Conservation (phyloP, 2,329 filamentous ascomycete species). For the Gaeumannomyces tritici region DNA sequence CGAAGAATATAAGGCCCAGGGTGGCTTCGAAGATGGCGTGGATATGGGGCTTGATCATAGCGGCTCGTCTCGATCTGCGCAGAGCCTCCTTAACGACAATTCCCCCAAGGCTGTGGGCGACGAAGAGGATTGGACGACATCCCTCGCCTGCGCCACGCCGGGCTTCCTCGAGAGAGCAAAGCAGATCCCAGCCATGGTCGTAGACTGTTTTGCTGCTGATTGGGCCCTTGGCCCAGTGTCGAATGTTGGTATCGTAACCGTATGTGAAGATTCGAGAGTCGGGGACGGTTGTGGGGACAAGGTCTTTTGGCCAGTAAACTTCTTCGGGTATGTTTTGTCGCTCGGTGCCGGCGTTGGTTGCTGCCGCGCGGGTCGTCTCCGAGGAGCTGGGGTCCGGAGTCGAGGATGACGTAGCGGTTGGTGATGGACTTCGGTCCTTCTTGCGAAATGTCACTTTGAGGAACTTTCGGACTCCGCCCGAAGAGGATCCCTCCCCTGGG, state of each 20-base stretch:
- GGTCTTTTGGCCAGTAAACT: neutral
- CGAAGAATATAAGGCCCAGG: slow-evolving; percentile 20
- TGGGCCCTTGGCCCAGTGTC: slow-evolving; percentile 11
- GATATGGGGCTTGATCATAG: slow-evolving; percentile 6
- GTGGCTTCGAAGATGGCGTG: slow-evolving; percentile 13
- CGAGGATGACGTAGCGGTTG: neutral
- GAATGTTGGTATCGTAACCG: slow-evolving; percentile 19
- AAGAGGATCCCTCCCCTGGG: neutral
- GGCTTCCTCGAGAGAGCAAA: slow-evolving; percentile 19
- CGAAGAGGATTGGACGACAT: slow-evolving; percentile 17
- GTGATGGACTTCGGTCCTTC: neutral
- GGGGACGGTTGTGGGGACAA: neutral
- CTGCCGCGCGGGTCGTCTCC: neutral
- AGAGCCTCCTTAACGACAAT: slow-evolving; percentile 18
- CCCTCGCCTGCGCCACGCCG: slow-evolving; percentile 10
- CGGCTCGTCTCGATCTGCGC: slow-evolving; percentile 6
- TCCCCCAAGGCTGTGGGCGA: slow-evolving; percentile 10
- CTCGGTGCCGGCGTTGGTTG: neutral
- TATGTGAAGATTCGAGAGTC: slow-evolving; percentile 13
- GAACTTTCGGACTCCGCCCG: neutral
- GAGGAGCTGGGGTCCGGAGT: neutral
- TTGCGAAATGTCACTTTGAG: neutral
- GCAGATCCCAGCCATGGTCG: slow-evolving; percentile 22
- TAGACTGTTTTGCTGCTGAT: slow-evolving; percentile 19
- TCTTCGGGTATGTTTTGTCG: neutral